These are phyloP conservation scores for Zanthoxylum bungeanum DNA, from an alignment of 345 rosid species.

Conservation along the genomic window DNA sequence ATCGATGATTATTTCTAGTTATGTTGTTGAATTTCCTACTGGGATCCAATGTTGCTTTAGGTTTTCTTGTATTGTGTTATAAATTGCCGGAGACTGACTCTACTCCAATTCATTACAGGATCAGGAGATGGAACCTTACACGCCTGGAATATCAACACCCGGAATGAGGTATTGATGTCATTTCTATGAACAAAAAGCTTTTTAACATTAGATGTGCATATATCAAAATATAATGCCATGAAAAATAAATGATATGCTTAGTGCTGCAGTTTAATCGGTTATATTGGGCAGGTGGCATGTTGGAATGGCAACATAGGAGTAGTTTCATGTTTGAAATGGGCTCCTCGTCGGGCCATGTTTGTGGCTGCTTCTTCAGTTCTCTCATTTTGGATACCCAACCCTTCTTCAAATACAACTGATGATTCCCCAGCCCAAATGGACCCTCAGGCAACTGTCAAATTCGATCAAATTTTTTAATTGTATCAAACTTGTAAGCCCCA, in stretches of 20 bases:
- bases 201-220: too few species aligned
- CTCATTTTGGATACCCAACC: slow-evolving; percentile 85
- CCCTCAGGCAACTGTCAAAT: slow-evolving; percentile 21
- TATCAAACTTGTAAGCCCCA: not conserved
- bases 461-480: slow-evolving; percentile 27
- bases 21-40: not conserved
- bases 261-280: not conserved
- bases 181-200: too few species aligned
- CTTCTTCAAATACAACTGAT: slow-evolving; percentile 29
- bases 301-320: slow-evolving; percentile 89
- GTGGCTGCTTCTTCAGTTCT: slow-evolving; percentile 85
- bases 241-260: not conserved
- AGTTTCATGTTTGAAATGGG: slow-evolving; percentile 87
- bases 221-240: not conserved
- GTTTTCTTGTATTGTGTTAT: not conserved
- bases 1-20: too few species aligned
- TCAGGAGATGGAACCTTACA: slow-evolving; percentile 93
- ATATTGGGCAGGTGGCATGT: slow-evolving; percentile 50
- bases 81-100: not conserved
- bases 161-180: slow-evolving; percentile 95
- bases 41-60: not conserved
- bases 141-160: slow-evolving; percentile 80
- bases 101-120: slow-evolving; percentile 37
- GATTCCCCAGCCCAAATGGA: slow-evolving; percentile 25
- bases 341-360: slow-evolving; percentile 88